Conservation (phyloP, 179 eudicot genomes). For the Camellia oleifera region DNA sequence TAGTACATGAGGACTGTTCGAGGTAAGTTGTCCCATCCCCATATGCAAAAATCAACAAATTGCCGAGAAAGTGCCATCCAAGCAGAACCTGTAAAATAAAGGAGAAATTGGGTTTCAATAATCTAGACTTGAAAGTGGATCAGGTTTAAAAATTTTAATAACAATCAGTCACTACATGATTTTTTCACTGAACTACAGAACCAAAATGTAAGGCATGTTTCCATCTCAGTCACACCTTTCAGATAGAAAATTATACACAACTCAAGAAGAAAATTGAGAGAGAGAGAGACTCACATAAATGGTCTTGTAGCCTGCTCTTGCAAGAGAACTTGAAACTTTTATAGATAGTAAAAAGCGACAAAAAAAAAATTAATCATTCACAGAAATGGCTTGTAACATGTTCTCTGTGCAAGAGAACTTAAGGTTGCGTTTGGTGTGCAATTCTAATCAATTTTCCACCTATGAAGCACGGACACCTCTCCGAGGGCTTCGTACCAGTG, state of each 20-base stretch:
- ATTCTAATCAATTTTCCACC: too few relatives aligned
- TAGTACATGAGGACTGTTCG: slow-evolving; percentile 64
- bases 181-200: not conserved
- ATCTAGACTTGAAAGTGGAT: not conserved
- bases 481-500: too few relatives aligned
- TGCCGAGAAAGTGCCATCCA: slow-evolving; percentile 61
- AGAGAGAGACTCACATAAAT: too few relatives aligned
- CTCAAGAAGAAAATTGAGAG: too few relatives aligned
- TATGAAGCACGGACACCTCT: too few relatives aligned
- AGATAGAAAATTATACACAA: too few relatives aligned
- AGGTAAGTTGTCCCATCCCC: slow-evolving; percentile 71
- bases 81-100: slow-evolving; percentile 43
- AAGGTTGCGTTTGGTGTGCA: too few relatives aligned
- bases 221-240: too few relatives aligned
- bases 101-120: not conserved
- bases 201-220: too few relatives aligned
- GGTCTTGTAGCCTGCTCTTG: not conserved
- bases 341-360: too few relatives aligned
- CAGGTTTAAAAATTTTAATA: not conserved
- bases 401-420: not conserved
- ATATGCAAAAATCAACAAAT: slow-evolving; percentile 46
- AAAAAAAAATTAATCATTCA: too few relatives aligned
- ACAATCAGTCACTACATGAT: not conserved
- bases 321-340: too few relatives aligned
- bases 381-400: not conserved